These are phyloP conservation scores for Gyrodon lividus DNA, from an alignment of 768 basidiomycete genomes.

Conservation along the genomic window DNA sequence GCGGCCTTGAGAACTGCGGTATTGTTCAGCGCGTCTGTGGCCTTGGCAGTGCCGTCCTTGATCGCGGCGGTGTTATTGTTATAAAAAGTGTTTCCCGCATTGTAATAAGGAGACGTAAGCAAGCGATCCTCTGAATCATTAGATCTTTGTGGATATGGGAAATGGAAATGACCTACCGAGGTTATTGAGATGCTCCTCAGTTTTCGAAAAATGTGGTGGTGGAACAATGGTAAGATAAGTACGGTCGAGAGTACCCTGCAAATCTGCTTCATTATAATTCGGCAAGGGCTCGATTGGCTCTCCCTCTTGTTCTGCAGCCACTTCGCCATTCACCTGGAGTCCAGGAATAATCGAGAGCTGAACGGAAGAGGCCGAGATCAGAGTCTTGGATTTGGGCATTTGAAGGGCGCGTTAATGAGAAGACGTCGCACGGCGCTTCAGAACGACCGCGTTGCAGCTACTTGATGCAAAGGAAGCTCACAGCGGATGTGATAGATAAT, in stretches of 20 bases:
- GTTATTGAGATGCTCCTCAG: background rate
- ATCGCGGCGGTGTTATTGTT: background rate
- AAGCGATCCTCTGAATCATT: background rate
- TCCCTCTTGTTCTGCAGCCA: background rate
- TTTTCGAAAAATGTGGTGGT: background rate
- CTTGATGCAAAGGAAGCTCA: too few species aligned
- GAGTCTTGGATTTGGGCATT: background rate
- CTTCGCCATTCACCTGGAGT: background rate
- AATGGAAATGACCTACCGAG: background rate
- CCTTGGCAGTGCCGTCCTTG: background rate
- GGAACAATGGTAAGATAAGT: background rate
- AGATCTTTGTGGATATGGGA: background rate
- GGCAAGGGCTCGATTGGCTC: background rate
- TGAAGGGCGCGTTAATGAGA: background rate
- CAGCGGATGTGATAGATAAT: too few species aligned
- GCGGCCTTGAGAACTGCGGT: constrained; percentile 3
- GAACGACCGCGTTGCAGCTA: too few species aligned
- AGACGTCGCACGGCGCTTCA: too few species aligned
- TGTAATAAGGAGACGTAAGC: background rate
- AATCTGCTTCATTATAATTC: background rate
- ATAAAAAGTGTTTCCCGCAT: background rate
- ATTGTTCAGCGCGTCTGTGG: background rate
- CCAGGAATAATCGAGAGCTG: background rate
- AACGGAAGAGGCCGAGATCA: background rate
- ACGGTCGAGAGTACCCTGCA: background rate